Conservation (phyloP, 352 stramenopile species). For the Globisporangium uncinulatum region DNA sequence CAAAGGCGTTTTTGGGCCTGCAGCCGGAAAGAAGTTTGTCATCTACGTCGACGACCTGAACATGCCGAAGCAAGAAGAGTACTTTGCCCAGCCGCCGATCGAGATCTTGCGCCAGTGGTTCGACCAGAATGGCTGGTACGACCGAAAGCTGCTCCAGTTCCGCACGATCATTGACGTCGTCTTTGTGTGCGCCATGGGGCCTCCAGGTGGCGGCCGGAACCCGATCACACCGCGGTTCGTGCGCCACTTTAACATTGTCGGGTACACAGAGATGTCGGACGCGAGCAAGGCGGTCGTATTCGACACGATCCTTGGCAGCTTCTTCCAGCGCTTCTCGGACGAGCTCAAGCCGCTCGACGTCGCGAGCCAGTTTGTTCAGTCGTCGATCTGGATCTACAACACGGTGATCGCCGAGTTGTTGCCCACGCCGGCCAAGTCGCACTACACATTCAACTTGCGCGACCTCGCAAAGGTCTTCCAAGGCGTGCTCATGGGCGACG, state of each 20-base stretch:
- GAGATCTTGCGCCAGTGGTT: constrained; percentile 95
- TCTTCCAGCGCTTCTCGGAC: constrained; percentile 61
- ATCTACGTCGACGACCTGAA: constrained; percentile 95
- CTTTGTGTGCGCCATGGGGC: constrained; percentile 81
- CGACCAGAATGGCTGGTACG: constrained; percentile 94
- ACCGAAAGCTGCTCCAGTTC: constrained; percentile 90
- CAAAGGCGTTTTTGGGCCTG: constrained; percentile 91
- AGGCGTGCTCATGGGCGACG: constrained; percentile 77
- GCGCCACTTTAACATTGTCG: constrained; percentile 84
- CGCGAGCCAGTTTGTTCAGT: constrained; percentile 52
- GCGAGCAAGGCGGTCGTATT: constrained; percentile 81
- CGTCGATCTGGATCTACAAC: constrained; percentile 82
- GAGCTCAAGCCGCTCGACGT: constrained; percentile 58
- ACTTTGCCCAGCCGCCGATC: constrained; percentile 93
- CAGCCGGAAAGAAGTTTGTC: constrained; percentile 89
- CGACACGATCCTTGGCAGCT: constrained; percentile 72
- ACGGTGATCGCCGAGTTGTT: constrained; percentile 75
- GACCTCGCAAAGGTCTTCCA: constrained; percentile 87
- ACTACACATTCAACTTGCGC: constrained; percentile 89
- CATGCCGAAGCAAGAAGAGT: constrained; percentile 94
- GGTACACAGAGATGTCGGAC: constrained; percentile 82
- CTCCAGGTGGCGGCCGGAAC: constrained; percentile 71
- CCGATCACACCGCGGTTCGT: constrained; percentile 76
- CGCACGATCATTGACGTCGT: constrained; percentile 89
- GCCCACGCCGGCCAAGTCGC: constrained; percentile 77